Conservation (phyloP, 805 yeast species). For the Metschnikowia drakensbergensis region DNA sequence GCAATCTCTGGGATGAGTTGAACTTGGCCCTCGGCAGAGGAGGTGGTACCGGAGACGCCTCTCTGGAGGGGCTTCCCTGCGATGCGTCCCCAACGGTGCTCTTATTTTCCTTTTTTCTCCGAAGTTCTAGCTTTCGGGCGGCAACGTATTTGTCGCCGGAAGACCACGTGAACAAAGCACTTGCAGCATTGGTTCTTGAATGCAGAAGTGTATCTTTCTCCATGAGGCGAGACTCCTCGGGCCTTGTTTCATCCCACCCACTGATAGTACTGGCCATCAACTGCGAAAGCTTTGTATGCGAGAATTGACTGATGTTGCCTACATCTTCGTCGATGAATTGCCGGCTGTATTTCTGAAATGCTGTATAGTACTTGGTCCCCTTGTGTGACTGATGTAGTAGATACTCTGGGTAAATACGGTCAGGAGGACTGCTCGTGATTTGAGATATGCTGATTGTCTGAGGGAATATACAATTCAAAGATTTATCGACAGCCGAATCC, state of each 20-base stretch:
- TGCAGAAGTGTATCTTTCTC: constrained; percentile 1
- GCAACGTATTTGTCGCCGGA: constrained; percentile 38
- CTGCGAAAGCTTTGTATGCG: constrained; percentile 5
- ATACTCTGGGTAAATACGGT: constrained; percentile 30
- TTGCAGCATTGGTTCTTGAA: constrained; percentile 20
- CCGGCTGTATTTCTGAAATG: constrained; percentile 32
- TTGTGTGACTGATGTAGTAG: constrained; percentile 29
- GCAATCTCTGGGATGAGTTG: constrained; percentile 24
- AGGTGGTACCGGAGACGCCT: background rate
- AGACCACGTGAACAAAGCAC: constrained; percentile 42
- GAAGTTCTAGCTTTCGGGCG: constrained; percentile 28
- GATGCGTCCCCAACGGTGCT: background rate
- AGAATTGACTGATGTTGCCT: constrained; percentile 27
- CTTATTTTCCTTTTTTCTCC: constrained; percentile 3
- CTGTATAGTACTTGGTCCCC: constrained; percentile 29
- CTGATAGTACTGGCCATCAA: constrained; percentile 2
- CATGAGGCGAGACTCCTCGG: background rate
- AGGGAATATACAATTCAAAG: background rate
- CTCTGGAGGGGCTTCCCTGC: background rate
- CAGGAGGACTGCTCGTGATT: background rate
- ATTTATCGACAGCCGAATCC: background rate
- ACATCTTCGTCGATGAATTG: constrained; percentile 28
- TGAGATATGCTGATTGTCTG: background rate
- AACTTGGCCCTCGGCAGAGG: constrained; percentile 18
- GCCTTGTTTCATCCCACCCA: constrained; percentile 14